Percentiles rank a stretch among this genome's conserved stretches.
phyloP scores from a whole-genome alignment of 371 early-diverging fungal species.

The Mortierella sp. region DNA sequence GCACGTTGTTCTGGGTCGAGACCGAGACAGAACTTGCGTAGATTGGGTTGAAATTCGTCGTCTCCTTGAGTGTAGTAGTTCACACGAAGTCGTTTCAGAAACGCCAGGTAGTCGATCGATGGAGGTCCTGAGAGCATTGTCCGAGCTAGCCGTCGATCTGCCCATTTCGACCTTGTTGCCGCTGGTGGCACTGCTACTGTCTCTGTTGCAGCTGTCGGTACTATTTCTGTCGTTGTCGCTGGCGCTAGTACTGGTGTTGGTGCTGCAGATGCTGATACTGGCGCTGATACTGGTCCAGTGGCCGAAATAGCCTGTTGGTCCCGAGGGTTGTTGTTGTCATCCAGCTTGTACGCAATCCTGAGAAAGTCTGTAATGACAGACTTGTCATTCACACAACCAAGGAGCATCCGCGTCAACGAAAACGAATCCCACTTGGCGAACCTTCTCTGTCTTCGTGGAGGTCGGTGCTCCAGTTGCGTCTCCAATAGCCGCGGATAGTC shows the following conservation, averaged over 20 bases:
- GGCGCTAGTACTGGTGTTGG: not conserved
- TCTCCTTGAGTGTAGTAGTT: not conserved
- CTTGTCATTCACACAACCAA: not conserved
- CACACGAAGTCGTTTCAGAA: not conserved
- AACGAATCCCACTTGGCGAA: not conserved
- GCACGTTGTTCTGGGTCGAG: not conserved
- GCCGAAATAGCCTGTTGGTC: not conserved
- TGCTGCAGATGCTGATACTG: not conserved
- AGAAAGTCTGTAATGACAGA: not conserved
- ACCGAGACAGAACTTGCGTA: not conserved
- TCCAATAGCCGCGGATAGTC: not conserved
- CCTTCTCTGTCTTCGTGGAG: not conserved
- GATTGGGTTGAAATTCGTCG: not conserved
- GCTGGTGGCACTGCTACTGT: too few species aligned
- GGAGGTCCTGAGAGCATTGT: conserved; percentile 4
- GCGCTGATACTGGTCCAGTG: not conserved
- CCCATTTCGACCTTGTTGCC: not conserved
- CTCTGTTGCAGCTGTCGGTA: not conserved
- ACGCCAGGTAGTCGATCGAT: not conserved
- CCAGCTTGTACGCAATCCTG: not conserved
- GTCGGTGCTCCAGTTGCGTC: not conserved
- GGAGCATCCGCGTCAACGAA: not conserved
- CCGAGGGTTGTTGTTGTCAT: not conserved
- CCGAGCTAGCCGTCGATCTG: not conserved
- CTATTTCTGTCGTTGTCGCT: not conserved